Evolutionary conservation across 495 filamentous ascomycete species (phyloP), one percentile per base, ranked within the genome.

Genomic region (Penicillium manginii): DNA sequence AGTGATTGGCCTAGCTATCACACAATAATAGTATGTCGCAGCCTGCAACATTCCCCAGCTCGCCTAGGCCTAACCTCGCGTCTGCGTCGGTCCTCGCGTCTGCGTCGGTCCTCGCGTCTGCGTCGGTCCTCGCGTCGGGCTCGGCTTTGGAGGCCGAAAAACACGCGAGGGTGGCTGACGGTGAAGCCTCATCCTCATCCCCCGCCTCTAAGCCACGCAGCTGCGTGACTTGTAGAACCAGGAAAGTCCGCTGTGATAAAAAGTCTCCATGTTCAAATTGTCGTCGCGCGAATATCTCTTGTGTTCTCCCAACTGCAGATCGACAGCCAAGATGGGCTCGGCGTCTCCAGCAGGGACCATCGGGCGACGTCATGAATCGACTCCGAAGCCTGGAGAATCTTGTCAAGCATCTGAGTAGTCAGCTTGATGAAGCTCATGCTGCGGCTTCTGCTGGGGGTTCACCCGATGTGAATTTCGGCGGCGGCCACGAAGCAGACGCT

Each of bases 231-330:
- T 88, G 85, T 61, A 73, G 85, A 10, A 73, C 68, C 14, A 81
- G 85, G 18, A 88, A 89, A 76, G 87, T 89, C 39, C 85, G 86
- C 26, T 90, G 87, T 62, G 84, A 89, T 68, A 90, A 87, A 63
- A 80, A 81, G 19, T 80, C 78, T 18, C 87, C 87, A 19, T 90
- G 87, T 63, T 82, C 84, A 5, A 87, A 86, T 65, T 90, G 87
- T 67, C 80, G 80, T 52, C 83, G 81, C 3, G 85, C 84, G 12
- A 82, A 82, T 60, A 83, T 86, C 54, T 72, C 77, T 5, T 88
- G 85, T 62, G 70, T 84, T 57, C 73, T 79, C 54, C 84, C 84
- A 0, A 68, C 74, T 3, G 61, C 57, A 14, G 73, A 80, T 57
- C 76, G 72, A 8, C 70, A 78, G 14, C 81, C 80, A 54, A 73